These are phyloP conservation scores for Mortierella claussenii DNA, from an alignment of 192 early-diverging fungal genomes.

Conservation along the genomic window DNA sequence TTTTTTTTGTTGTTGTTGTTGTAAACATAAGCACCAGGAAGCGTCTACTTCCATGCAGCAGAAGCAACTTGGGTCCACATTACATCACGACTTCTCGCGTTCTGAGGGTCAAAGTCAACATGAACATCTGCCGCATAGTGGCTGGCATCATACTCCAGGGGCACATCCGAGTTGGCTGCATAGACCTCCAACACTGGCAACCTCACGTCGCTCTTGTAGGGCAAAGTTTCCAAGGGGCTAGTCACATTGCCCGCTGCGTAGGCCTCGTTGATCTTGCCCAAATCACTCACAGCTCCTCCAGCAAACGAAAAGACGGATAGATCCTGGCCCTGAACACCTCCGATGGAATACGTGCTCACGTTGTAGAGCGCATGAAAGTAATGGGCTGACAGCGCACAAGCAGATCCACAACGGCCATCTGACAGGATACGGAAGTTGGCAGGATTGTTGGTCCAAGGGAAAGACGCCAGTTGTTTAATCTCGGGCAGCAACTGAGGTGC, in stretches of 20 bases:
- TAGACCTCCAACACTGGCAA: slow-evolving; percentile 4
- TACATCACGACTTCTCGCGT: not conserved
- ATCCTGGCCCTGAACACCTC: not conserved
- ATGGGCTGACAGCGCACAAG: not conserved
- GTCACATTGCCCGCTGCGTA: not conserved
- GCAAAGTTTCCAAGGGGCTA: not conserved
- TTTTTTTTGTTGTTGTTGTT: too few species aligned
- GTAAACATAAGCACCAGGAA: too few species aligned
- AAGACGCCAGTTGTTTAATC: not conserved
- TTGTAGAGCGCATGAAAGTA: not conserved
- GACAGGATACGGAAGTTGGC: slow-evolving; percentile 8
- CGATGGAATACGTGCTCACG: slow-evolving; percentile 5
- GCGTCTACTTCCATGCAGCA: slow-evolving; percentile 15
- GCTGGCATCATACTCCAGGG: slow-evolving; percentile 11
- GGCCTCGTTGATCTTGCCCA: not conserved
- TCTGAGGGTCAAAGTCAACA: slow-evolving; percentile 2
- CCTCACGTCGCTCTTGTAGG: not conserved
- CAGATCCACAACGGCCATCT: slow-evolving; percentile 27
- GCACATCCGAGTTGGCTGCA: not conserved
- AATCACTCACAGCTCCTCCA: not conserved
- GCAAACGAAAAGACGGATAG: slow-evolving; percentile 24
- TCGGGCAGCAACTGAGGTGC: not conserved
- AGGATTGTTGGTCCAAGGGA: slow-evolving; percentile 16
- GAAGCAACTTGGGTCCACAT: slow-evolving; percentile 14
- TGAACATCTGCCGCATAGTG: not conserved